Percentiles rank a stretch among this genome's conserved stretches.
phyloP scores from a whole-genome alignment of 2,329 filamentous ascomycete species.

The Colletotrichum sp. region DNA sequence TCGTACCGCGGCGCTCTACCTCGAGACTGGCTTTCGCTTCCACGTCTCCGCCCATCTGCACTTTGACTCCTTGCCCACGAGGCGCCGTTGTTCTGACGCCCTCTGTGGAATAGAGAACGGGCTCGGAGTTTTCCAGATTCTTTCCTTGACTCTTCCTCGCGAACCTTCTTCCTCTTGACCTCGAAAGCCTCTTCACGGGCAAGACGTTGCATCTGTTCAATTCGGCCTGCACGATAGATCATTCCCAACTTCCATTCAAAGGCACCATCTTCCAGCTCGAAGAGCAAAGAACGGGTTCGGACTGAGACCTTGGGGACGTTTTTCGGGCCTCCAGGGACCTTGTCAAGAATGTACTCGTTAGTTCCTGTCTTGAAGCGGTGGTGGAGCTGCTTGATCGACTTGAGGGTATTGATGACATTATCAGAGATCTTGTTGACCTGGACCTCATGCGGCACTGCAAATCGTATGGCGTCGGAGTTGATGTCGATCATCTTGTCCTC shows the following conservation, averaged over 20 bases:
- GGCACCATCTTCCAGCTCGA: slow-evolving; percentile 93
- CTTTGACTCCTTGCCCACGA: slow-evolving; percentile 60
- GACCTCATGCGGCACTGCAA: slow-evolving; percentile 90
- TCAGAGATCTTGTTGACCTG: slow-evolving; percentile 91
- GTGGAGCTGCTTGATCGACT: slow-evolving; percentile 88
- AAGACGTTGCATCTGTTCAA: slow-evolving; percentile 88
- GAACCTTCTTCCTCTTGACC: slow-evolving; percentile 84
- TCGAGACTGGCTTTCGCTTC: slow-evolving; percentile 36
- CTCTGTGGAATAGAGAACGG: slow-evolving; percentile 52
- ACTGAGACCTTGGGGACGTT: slow-evolving; percentile 85
- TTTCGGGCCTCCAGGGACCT: slow-evolving; percentile 85
- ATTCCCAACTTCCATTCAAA: slow-evolving; percentile 98
- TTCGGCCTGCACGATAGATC: slow-evolving; percentile 87
- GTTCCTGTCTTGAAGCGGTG: slow-evolving; percentile 89
- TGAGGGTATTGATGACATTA: slow-evolving; percentile 86
- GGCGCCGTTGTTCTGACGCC: slow-evolving; percentile 34
- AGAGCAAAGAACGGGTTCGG: slow-evolving; percentile 79
- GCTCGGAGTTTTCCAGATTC: slow-evolving; percentile 59
- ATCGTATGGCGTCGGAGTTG: slow-evolving; percentile 80
- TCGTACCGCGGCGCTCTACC: slow-evolving; percentile 72
- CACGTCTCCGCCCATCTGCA: slow-evolving; percentile 48
- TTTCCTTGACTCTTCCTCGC: slow-evolving; percentile 68
- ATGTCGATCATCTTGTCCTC: slow-evolving; percentile 87
- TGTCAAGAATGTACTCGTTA: slow-evolving; percentile 86
- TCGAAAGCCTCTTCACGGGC: slow-evolving; percentile 90